Conservation (phyloP, 2,329 filamentous ascomycete species). For the Alternaria sp. region DNA sequence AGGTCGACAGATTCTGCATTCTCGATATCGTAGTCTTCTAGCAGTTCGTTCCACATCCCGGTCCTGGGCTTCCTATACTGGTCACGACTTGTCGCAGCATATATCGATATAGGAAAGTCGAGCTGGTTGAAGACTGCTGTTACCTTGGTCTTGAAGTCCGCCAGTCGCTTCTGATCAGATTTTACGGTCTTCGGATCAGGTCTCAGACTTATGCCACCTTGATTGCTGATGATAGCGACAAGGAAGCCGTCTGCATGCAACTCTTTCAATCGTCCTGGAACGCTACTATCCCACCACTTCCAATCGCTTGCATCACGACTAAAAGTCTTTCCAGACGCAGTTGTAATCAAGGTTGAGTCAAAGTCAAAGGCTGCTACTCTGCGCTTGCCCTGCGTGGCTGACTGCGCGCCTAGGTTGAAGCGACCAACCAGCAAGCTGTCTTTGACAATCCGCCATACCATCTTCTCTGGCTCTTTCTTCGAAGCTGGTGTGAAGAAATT, state of each 20-base stretch:
- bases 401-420: constrained; percentile 62
- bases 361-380: constrained; percentile 53
- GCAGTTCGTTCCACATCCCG: constrained; percentile 84
- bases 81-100: constrained; percentile 86
- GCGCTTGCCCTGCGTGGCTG: constrained; percentile 25
- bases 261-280: constrained; percentile 72
- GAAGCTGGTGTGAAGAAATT: constrained; percentile 90
- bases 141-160: constrained; percentile 85
- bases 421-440: constrained; percentile 79
- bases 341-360: constrained; percentile 86
- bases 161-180: constrained; percentile 70
- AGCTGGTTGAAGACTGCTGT: constrained; percentile 73
- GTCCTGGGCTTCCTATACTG: constrained; percentile 83
- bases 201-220: constrained; percentile 80
- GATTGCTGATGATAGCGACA: constrained; percentile 86
- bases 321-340: constrained; percentile 82
- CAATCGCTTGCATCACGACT: constrained; percentile 77
- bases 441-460: constrained; percentile 72
- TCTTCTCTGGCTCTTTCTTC: constrained; percentile 80
- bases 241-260: constrained; percentile 78
- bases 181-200: constrained; percentile 75
- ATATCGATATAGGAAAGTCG: constrained; percentile 78
- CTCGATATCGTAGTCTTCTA: constrained; percentile 61
- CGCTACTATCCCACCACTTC: constrained; percentile 87
- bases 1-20: constrained; percentile 69